Evolutionary conservation across 371 early-diverging fungal genomes (phyloP), one percentile per base, ranked within the genome.

Genomic region (Haplosporangium sp.): DNA sequence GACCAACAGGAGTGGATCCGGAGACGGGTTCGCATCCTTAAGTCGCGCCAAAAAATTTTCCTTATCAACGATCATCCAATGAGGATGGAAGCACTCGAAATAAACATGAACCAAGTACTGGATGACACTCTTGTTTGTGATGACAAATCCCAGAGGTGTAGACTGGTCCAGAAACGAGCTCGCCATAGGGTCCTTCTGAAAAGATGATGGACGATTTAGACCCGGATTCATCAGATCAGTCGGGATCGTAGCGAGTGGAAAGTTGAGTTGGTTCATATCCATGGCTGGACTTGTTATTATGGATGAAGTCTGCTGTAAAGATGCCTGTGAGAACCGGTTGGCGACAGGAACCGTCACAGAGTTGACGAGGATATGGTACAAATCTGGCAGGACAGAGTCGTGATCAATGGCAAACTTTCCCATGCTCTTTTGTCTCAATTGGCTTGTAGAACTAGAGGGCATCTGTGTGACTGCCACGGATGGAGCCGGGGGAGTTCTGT

Each of bases 61-160:
- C 66, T 86, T 84, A 62, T 88, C 90, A 10, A 87, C 82, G 16
- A 87, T 86, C 73, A 86, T 86, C 76, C 88, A 89, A 23, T 86
- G 84, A 20, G 80, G 20, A 54, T 88, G 87, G 40, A 88, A 89
- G 18, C 76, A 75, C 43, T 87, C 86, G 58, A 88, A 89, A 47
- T 85, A 85, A 18, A 79, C 82, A 18, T 84, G 84, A 75, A 87
- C 86, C n/a, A 89, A 66, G 38, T 83, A 73, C 18, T 79, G 80
- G 37, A 79, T 79, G 29, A 79, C 73, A 45, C 73, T 79, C 62
- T 72, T 79, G 66, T 73, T 79, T 50, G 80, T 79, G 23, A 79
- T 73, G 21, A 79, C 69, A 58, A 67, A 69, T 13, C 73, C 80
- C 6, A 66, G 59, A 40, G 71, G 67, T 2, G 63, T 73, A 1